Base-by-base conservation (phyloP, 768 basidiomycete species). In the Coprinopsis marcescibilis region DNA sequence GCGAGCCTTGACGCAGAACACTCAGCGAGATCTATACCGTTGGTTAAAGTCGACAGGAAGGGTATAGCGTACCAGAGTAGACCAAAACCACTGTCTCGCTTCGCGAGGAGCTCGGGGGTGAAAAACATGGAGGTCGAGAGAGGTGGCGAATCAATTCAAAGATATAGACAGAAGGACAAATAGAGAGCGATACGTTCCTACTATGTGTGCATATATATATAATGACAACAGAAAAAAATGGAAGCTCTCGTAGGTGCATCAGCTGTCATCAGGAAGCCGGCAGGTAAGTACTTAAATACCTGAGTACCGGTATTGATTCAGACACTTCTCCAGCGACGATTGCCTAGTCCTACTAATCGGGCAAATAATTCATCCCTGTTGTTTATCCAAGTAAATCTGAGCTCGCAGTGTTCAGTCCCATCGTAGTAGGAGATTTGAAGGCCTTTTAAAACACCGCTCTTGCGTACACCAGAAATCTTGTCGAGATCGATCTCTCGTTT, bases 71-170 rank as follows among this genome's bases (percentile, higher is more conserved):
- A 89, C 89, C 89, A 92, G 15, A 91, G 71, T n/a, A 92, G 76
- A 48, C 91, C 92, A 57, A 89, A 92, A 12, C 91, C 89, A 54
- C 84, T 89, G 55, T 94, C 89, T 49, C 90, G 73, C 55, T 78
- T 82, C 15, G 85, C 78, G 20, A 95, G 70, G 3, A 94, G 65
- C 42, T 93, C 90, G 5, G 84, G 71, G 34, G 88, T 79, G 64
- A 90, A 95, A 70, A 95, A 95, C 91, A 95, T 91, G 14, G 29
- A 32, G 29, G n/a, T 24, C 19, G 11, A 2, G 3, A 33, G 23
- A 30, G 27, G 27, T 3, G 43, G 30, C 21, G 25, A n/a, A 32
- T 8, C n/a, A n/a, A 8, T 32, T 32, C 29, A 32, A 32, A 32
- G 29, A 32, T 8, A 32, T 8, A 32, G 29, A 32, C 29, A 32